These are phyloP conservation scores for Begonia loranthoides DNA, from an alignment of 306 rosid genomes.

Conservation along the genomic window DNA sequence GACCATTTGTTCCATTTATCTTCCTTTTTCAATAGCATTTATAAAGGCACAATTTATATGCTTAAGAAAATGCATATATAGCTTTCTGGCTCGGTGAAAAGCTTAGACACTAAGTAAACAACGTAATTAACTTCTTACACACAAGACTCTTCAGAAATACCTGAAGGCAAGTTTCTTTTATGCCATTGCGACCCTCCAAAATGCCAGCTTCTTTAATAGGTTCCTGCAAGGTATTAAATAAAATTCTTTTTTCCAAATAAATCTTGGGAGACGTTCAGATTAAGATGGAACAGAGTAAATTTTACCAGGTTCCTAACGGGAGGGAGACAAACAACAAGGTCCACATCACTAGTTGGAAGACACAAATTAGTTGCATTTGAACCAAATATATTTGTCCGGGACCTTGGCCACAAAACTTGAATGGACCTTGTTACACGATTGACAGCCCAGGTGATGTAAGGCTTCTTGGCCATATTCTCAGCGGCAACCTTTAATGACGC, in stretches of 20 bases:
- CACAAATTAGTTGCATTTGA: constrained; percentile 88
- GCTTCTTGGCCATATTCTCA: constrained; percentile 73
- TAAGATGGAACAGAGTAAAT: background rate
- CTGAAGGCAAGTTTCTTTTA: constrained; percentile 98
- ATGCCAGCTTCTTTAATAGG: constrained; percentile 99
- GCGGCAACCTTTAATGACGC: constrained; percentile 53
- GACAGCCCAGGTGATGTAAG: constrained; percentile 89
- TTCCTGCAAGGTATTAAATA: constrained; percentile 35
- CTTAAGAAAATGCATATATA: too few species aligned
- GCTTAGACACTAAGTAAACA: too few species aligned
- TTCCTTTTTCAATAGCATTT: too few species aligned
- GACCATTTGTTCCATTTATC: too few species aligned
- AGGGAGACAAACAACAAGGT: constrained; percentile 88
- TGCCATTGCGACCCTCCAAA: constrained; percentile 96
- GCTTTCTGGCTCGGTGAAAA: too few species aligned
- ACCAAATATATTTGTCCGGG: constrained; percentile 82
- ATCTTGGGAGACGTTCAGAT: too few species aligned
- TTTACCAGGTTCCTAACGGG: constrained; percentile 95
- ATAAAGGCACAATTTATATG: too few species aligned
- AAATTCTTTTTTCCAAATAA: too few species aligned
- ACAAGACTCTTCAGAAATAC: constrained; percentile 17
- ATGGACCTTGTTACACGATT: constrained; percentile 86
- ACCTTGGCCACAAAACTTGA: constrained; percentile 96
- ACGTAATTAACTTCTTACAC: too few species aligned
- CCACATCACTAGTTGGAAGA: constrained; percentile 97